Evolutionary conservation across 768 basidiomycete genomes (phyloP), one percentile per base, ranked within the genome.

Genomic region (Psilocybe subaeruginosa): DNA sequence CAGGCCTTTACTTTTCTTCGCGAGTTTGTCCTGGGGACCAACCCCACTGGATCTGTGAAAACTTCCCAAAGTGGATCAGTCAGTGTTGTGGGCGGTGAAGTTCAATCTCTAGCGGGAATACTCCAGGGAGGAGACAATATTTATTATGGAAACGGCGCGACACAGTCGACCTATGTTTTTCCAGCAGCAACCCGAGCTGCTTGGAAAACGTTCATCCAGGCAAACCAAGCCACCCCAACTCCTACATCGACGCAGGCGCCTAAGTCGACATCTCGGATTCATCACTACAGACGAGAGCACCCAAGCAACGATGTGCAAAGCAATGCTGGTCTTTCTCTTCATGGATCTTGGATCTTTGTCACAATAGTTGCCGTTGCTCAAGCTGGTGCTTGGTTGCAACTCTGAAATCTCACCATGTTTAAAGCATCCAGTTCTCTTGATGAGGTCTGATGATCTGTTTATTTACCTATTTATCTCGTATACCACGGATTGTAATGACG

Each of bases 1-100:
- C 63, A 91, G 90, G 87, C 85, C 4, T 79, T 82, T 69, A 80
- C 80, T 17, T 84, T 92, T 70, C 69, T 80, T 12, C 83, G 85
- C 17, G 87, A 92, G 61, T 92, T 91, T 63, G 76, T 92, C 53
- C 75, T 92, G 43, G 89, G 90, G 3, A 73, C 72, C 58, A 88
- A 89, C 70, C 49, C 63, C 31, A 85, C 85, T 1, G 90, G 89
- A 0, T 78, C 84, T 4, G 84, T 91, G 39, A 74, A 70, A 19
- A 68, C 68, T 27, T 62, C 69, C 16, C 58, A 69, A 30, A 59
- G 64, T 4, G 76, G 76, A n/a, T 54, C 69, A 8, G 63, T 63
- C 19, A 66, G 64, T 19, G 79, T 82, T 8, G 63, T 80, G 1
- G 81, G 80, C 9, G 90, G 89, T 8, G 84, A 85, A 65, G 73